A percentile compares a stretch with the other conserved stretches of the same genome.
Conservation (phyloP, 768 basidiomycete species). For the Kwoniella dendrophila region DNA sequence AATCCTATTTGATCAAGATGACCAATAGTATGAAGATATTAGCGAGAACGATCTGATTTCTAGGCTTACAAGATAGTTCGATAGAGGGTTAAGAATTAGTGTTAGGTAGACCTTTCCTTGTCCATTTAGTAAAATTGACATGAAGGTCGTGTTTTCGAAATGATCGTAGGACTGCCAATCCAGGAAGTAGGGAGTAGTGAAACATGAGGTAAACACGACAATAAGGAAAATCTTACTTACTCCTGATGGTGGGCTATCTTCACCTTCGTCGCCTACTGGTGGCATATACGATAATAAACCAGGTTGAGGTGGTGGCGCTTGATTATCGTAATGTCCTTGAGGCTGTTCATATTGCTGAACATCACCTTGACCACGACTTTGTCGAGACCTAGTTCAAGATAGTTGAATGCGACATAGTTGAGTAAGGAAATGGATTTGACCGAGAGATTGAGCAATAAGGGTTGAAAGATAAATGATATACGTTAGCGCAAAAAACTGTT, state of each 20-base stretch:
- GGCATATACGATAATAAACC: constrained; percentile 15
- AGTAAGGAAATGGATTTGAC: not conserved
- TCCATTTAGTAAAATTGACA: too few relatives aligned
- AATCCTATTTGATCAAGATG: too few relatives aligned
- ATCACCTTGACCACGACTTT: not conserved
- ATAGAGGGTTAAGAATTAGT: too few relatives aligned
- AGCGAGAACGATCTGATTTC: too few relatives aligned
- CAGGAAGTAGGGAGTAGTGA: too few relatives aligned
- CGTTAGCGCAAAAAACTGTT: not conserved
- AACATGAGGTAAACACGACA: not conserved
- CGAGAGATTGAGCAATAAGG: not conserved
- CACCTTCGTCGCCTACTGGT: constrained; percentile 2
- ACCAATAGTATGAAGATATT: too few relatives aligned
- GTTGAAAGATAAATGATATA: not conserved
- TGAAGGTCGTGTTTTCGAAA: not conserved
- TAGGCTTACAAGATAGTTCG: too few relatives aligned
- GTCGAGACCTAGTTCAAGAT: too few relatives aligned
- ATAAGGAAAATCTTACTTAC: not conserved
- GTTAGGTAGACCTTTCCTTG: too few relatives aligned
- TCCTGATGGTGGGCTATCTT: constrained; percentile 16
- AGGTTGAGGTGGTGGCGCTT: constrained; percentile 3
- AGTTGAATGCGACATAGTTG: too few relatives aligned
- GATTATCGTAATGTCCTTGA: not conserved
- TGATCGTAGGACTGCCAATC: too few relatives aligned
- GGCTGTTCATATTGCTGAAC: not conserved